Conservation (phyloP, 257 asterid species). For the Ocimum tenuiflorum region DNA sequence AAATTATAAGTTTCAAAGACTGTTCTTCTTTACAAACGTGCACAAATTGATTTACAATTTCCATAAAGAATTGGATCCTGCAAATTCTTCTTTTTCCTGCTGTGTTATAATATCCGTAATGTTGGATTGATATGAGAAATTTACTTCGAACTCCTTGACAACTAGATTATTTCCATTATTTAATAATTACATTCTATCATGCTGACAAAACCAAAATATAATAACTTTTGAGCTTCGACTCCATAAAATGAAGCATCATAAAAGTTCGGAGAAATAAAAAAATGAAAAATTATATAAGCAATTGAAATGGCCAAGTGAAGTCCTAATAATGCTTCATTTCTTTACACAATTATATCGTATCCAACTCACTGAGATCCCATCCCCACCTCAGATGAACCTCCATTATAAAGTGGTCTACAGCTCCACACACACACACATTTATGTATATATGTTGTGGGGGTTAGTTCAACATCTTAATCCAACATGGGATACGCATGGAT, state of each 20-base stretch:
- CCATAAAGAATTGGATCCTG: too few species aligned
- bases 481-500: not conserved
- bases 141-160: too few species aligned
- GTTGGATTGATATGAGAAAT: too few species aligned
- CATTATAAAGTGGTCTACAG: not conserved
- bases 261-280: not conserved
- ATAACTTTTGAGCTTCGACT: too few species aligned
- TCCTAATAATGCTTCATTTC: conserved; percentile 1
- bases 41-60: not conserved
- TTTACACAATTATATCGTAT: not conserved
- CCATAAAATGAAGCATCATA: too few species aligned
- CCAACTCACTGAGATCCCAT: conserved; percentile 15
- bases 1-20: not conserved
- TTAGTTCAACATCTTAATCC: not conserved
- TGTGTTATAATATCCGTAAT: too few species aligned
- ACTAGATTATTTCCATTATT: too few species aligned
- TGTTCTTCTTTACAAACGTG: not conserved
- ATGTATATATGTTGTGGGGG: not conserved
- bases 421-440: not conserved
- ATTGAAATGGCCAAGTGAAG: not conserved
- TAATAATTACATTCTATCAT: too few species aligned
- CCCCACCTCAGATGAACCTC: not conserved
- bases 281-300: not conserved
- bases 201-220: too few species aligned
- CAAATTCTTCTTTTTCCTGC: too few species aligned